Conservation (phyloP, 2,329 filamentous ascomycete species). For the Thermothelomyces thermophilus region DNA sequence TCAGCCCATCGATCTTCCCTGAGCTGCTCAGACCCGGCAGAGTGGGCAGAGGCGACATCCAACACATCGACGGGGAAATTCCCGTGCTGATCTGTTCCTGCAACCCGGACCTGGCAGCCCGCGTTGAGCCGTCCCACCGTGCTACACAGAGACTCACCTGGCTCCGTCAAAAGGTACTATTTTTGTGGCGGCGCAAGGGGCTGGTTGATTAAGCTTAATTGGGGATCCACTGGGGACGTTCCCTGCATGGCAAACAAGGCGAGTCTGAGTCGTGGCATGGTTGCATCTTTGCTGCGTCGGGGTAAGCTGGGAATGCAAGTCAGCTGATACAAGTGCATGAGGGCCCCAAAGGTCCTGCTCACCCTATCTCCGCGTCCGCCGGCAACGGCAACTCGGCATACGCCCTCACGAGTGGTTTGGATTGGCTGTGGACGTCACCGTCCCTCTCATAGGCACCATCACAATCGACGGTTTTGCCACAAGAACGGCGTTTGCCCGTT, state of each 20-base stretch:
- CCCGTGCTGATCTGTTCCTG: conserved; percentile 13
- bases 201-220: conserved; percentile 35
- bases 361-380: not conserved
- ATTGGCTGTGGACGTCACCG: too few relatives aligned
- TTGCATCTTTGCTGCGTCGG: conserved; percentile 11
- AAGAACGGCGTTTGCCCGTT: too few relatives aligned
- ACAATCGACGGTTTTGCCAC: too few relatives aligned
- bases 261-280: conserved; percentile 19
- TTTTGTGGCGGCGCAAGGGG: conserved; percentile 28
- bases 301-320: conserved; percentile 11
- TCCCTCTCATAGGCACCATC: too few relatives aligned
- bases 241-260: conserved; percentile 17
- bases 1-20: not conserved
- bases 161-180: conserved; percentile 27
- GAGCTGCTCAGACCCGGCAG: conserved; percentile 15
- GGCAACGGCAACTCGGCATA: too few relatives aligned
- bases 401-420: too few relatives aligned
- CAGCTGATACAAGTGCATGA: conserved; percentile 17
- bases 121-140: conserved; percentile 1
- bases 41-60: conserved; percentile 11
- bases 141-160: not conserved
- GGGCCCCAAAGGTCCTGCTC: not conserved
- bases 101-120: conserved; percentile 11
- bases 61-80: conserved; percentile 6
- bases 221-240: conserved; percentile 17